Base-by-base conservation (phyloP, 306 rosid genomes). In the Carpinus viminea region DNA sequence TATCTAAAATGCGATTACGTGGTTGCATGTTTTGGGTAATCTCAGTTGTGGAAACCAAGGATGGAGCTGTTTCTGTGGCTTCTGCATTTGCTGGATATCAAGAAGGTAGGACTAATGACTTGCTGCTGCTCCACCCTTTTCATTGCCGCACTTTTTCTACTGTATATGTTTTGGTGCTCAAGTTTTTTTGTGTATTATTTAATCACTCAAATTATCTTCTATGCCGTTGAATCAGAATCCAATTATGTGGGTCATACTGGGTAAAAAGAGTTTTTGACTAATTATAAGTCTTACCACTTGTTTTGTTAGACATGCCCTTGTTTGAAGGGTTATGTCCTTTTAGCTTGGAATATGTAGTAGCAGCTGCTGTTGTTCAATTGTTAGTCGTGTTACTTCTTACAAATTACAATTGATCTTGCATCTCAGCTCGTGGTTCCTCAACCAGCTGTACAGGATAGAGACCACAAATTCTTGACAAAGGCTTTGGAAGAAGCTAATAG, bases 401-500 rank as follows among this genome's bases (percentile, higher is more conserved):
- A 36, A 45, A 21, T 15, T 68, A 5, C 46, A 36, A 45, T 47
- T 15, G 47, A 8, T 76, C 73, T 86, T 46, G 75, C 65, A 69
- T 3, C 69, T 76, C 75, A 31, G 74, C 31, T 61, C 74, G 82
- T 78, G 51, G 8, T 74, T 87, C 80, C 80, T 84, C 79, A 86
- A 90, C 79, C 84, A 92, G 98, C 84, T 85, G 96, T 91, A 48
- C 92, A 90, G 88, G 92, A 88, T 80, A 88, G 94, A 85, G 98
- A 94, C 82, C 94, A 88, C 87, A 87, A 87, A 16, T 94, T 90
- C 87, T 79, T 94, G 72, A 79, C 91, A 17, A 86, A 81, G 84
- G 98, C 98, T 9, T 95, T 94, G 72, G 94, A 92, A 81, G 97
- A 94, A 86, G 98, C 98, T 74, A 92, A 94, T 71, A 88, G 91